phyloP scores from a whole-genome alignment of 2,329 filamentous ascomycete genomes.

The Ophiosphaerella herpotricha region DNA sequence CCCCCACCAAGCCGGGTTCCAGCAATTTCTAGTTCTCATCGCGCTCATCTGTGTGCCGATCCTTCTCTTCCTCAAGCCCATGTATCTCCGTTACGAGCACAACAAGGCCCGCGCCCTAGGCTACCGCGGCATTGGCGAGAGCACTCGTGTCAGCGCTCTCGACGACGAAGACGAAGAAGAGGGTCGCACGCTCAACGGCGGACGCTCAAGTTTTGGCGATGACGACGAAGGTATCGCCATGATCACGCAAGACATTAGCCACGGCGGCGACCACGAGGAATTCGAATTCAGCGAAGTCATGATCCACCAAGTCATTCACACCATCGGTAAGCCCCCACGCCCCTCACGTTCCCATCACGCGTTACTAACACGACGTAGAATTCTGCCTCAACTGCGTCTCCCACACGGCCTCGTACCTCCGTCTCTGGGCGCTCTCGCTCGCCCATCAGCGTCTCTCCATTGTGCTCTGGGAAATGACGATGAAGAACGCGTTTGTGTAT shows the following conservation, averaged over 20 bases:
- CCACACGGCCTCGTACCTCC: slow-evolving; percentile 96
- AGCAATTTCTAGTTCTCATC: slow-evolving; percentile 77
- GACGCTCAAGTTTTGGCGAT: slow-evolving; percentile 69
- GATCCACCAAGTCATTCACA: slow-evolving; percentile 99
- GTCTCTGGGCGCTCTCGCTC: slow-evolving; percentile 95
- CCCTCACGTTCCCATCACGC: background rate
- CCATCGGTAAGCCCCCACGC: slow-evolving; percentile 73
- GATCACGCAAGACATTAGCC: slow-evolving; percentile 80
- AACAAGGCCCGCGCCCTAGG: slow-evolving; percentile 85
- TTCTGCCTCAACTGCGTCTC: slow-evolving; percentile 99
- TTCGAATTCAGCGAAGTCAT: slow-evolving; percentile 97
- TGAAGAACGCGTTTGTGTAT: slow-evolving; percentile 73
- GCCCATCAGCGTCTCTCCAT: slow-evolving; percentile 97
- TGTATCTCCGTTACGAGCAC: slow-evolving; percentile 92
- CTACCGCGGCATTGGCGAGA: slow-evolving; percentile 92
- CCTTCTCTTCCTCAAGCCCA: slow-evolving; percentile 90
- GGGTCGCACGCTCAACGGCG: slow-evolving; percentile 61
- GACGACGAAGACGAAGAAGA: slow-evolving; percentile 81
- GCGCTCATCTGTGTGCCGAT: slow-evolving; percentile 88
- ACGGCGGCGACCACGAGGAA: slow-evolving; percentile 83
- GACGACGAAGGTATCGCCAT: slow-evolving; percentile 84
- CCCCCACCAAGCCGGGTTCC: slow-evolving; percentile 73
- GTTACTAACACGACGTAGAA: slow-evolving; percentile 60
- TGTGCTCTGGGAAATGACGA: slow-evolving; percentile 95
- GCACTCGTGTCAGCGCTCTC: slow-evolving; percentile 81